These are phyloP conservation scores for Scedosporium boydii DNA, from an alignment of 2,329 filamentous ascomycete genomes.

Conservation along the genomic window DNA sequence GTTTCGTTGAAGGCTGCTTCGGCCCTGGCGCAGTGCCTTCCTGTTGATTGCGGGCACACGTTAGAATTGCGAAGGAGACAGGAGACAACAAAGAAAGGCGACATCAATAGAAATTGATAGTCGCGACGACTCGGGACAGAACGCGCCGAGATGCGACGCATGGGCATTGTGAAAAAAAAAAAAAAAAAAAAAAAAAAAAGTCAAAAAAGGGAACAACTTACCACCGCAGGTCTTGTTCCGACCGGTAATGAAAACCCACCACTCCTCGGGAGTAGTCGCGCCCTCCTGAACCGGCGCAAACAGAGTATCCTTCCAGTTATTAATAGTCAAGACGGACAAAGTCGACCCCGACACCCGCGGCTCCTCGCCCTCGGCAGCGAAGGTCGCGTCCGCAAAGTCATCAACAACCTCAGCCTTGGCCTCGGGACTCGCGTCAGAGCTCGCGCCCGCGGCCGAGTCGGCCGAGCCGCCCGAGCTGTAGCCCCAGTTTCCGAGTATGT, in stretches of 20 bases:
- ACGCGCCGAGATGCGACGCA: no score
- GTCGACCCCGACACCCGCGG: slow-evolving; percentile 20
- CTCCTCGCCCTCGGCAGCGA: slow-evolving; percentile 37
- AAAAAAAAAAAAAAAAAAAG: no score
- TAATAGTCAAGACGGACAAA: slow-evolving; percentile 48
- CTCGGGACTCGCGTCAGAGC: not conserved
- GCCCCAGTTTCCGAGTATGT: slow-evolving; percentile 51
- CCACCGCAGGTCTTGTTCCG: slow-evolving; percentile 70
- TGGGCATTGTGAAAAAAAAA: no score
- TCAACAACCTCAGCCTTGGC: slow-evolving; percentile 4
- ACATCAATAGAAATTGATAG: no score
- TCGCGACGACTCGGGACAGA: no score
- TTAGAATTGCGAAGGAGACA: not conserved
- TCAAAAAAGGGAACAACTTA: slow-evolving; percentile 24
- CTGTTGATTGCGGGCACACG: not conserved
- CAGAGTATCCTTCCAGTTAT: slow-evolving; percentile 63
- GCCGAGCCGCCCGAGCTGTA: slow-evolving; percentile 29
- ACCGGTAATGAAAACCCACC: slow-evolving; percentile 66
- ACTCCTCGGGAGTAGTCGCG: slow-evolving; percentile 59
- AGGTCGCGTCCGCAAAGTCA: slow-evolving; percentile 32
- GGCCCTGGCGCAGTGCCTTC: slow-evolving; percentile 43
- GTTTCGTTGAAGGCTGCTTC: slow-evolving; percentile 61
- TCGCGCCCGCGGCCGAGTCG: not conserved
- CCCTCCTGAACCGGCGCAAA: slow-evolving; percentile 50
- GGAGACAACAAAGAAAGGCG: not conserved